Evolutionary conservation across 2,329 filamentous ascomycete species (phyloP).

Genomic region (Davidsoniella eucalypti): DNA sequence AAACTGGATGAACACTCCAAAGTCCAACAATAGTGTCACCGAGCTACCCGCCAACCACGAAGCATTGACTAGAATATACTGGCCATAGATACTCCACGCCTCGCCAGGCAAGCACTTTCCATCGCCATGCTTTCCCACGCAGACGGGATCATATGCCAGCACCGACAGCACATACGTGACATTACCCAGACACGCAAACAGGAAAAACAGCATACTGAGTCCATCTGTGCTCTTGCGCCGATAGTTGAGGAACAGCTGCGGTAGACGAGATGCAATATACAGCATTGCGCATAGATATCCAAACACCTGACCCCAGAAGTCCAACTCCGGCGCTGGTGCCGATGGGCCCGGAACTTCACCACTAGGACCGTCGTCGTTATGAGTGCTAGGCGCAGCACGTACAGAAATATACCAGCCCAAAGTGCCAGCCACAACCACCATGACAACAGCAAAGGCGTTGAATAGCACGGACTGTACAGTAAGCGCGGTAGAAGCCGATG

Average conservation of each 20-base stretch:
- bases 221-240: conserved; percentile 85
- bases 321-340: conserved; percentile 41
- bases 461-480: conserved; percentile 41
- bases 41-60: conserved; percentile 84
- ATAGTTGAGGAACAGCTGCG: conserved; percentile 84
- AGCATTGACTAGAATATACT: conserved; percentile 76
- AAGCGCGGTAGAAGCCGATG: conserved; percentile 26
- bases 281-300: conserved; percentile 81
- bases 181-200: conserved; percentile 93
- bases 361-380: conserved; percentile 12
- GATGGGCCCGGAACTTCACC: conserved; percentile 20
- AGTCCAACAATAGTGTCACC: conserved; percentile 71
- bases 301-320: conserved; percentile 70
- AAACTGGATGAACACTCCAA: conserved; percentile 80
- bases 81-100: conserved; percentile 48
- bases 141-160: conserved; percentile 70
- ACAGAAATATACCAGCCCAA: conserved; percentile 69
- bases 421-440: conserved; percentile 71
- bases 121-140: conserved; percentile 21
- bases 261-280: conserved; percentile 78
- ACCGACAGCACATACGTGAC: conserved; percentile 86
- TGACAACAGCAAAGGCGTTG: conserved; percentile 58
- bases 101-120: conserved; percentile 48
- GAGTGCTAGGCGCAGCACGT: conserved; percentile 14
- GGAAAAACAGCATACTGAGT: conserved; percentile 83